Evolutionary conservation across 2,329 filamentous ascomycete genomes (phyloP), one percentile per base, ranked within the genome.

Genomic region (Chalaropsis thielavioides): DNA sequence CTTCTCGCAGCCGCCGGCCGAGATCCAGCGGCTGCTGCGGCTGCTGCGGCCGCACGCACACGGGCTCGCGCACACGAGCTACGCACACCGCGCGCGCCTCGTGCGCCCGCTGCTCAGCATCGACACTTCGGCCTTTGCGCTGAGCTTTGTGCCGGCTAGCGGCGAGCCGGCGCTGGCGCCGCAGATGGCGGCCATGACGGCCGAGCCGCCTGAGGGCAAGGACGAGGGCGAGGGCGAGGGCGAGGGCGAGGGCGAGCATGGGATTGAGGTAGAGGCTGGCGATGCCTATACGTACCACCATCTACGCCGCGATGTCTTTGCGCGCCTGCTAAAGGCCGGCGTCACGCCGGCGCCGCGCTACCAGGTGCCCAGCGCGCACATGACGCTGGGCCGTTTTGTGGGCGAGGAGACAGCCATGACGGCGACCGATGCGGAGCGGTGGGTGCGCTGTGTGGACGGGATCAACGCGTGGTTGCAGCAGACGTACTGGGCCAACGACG

Each of bases 201-300:
- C 62, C 1, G 19, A 38, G 58, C 38, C 24, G 51, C 51, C 46
- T n/a, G 11, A 3, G 22, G 46, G 13, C 46, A n/a, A 19, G 19
- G 46, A 49, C 19, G 19, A 1, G n/a, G 17, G 6, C 3, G 46
- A 49, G 11, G 13, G 22, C 13, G 22, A 24, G 31, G 31, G 31
- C 31, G 6, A 3, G 31, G 31, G 31, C 31, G 6, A 3, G 31
- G 31, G 31, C 31, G 31, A 6, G 31, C 31, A 31, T 31, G 31
- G 31, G 31, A 6, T 10, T 11, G 4, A 19, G 11, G 13, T 24
- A 17, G 68, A 70, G n/a, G 70, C 71, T 19, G 70, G 83, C 19
- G 88, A 94, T 69, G 71, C 69, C 0, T 96, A 90, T 75, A 92
- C 88, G 0, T 96, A 96, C 73, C 92, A 96, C 72, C 92, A 97